Conservation (phyloP, 345 rosid species). For the Citrus glauca region DNA sequence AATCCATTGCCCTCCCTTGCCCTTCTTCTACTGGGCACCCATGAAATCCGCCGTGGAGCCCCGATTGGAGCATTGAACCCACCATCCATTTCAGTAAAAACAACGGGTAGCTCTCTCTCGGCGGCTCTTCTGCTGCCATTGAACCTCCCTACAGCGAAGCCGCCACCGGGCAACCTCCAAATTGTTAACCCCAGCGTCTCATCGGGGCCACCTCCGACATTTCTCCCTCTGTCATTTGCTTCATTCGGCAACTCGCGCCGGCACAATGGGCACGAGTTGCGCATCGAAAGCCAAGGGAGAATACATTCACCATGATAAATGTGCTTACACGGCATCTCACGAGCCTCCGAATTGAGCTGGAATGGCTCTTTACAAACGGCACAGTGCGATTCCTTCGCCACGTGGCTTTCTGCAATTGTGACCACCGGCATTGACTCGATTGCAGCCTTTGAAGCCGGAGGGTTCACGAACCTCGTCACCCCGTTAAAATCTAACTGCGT, state of each 20-base stretch:
- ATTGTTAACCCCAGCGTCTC: slow-evolving; percentile 49
- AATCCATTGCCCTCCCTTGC: slow-evolving; percentile 44
- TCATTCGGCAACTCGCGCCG: slow-evolving; percentile 48
- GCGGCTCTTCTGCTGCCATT: slow-evolving; percentile 40
- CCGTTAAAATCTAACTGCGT: slow-evolving; percentile 50
- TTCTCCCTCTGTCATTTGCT: slow-evolving; percentile 8
- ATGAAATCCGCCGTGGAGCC: slow-evolving; percentile 46
- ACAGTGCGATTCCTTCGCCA: slow-evolving; percentile 41
- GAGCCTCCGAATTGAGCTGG: slow-evolving; percentile 44
- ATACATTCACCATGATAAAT: slow-evolving; percentile 57
- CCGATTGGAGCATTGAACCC: slow-evolving; percentile 38
- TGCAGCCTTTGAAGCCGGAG: slow-evolving; percentile 59
- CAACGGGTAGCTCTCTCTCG: slow-evolving; percentile 49
- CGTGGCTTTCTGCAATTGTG: slow-evolving; percentile 32
- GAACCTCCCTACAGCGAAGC: slow-evolving; percentile 61
- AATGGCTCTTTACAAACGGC: slow-evolving; percentile 57
- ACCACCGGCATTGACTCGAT: slow-evolving; percentile 56
- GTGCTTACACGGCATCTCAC: slow-evolving; percentile 68
- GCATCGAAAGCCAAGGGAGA: slow-evolving; percentile 48
- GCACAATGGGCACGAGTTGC: slow-evolving; percentile 62
- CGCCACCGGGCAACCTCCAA: slow-evolving; percentile 66
- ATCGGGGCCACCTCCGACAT: slow-evolving; percentile 18
- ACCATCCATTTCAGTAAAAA: slow-evolving; percentile 62
- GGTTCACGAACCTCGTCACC: slow-evolving; percentile 40
- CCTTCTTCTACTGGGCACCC: slow-evolving; percentile 47